These are phyloP conservation scores for Orbilia ellipsospora DNA, from an alignment of 2,329 filamentous ascomycete genomes.

Conservation along the genomic window DNA sequence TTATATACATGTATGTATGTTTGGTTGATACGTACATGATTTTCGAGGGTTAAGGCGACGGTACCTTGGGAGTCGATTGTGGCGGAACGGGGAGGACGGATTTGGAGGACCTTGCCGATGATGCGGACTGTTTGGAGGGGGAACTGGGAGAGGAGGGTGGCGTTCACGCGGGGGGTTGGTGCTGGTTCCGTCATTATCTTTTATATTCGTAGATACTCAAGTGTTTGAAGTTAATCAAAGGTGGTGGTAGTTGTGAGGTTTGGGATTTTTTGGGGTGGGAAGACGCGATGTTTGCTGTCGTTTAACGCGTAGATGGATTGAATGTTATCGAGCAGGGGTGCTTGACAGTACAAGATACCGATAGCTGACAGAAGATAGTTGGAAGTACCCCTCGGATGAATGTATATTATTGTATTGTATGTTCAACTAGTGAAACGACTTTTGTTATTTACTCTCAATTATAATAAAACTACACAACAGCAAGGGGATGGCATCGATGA, in stretches of 20 bases:
- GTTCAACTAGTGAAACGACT: too few relatives aligned
- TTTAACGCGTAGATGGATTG: constrained; percentile 3
- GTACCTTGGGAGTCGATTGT: constrained; percentile 82
- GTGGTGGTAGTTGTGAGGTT: background rate
- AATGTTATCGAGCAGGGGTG: too few relatives aligned
- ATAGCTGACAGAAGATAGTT: too few relatives aligned
- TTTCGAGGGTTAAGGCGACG: constrained; percentile 78
- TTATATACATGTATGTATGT: too few relatives aligned
- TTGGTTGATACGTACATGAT: constrained; percentile 58
- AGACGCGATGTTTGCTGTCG: constrained; percentile 26
- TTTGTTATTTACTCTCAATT: too few relatives aligned
- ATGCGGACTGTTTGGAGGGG: constrained; percentile 80
- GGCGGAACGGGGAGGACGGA: constrained; percentile 79
- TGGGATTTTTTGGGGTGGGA: constrained; percentile 8
- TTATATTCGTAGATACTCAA: background rate
- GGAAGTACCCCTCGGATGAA: too few relatives aligned
- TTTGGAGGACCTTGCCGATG: constrained; percentile 82
- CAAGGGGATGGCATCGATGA: constrained; percentile 40
- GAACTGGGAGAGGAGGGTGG: constrained; percentile 81
- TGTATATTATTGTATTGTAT: too few relatives aligned
- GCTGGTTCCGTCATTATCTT: constrained; percentile 74
- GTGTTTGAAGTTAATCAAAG: background rate
- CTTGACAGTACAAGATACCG: too few relatives aligned
- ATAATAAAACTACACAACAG: constrained; percentile 12
- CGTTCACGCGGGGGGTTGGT: constrained; percentile 83